These are phyloP conservation scores for Sclerotiophoma versabilis DNA, from an alignment of 2,329 filamentous ascomycete species.

Conservation along the genomic window DNA sequence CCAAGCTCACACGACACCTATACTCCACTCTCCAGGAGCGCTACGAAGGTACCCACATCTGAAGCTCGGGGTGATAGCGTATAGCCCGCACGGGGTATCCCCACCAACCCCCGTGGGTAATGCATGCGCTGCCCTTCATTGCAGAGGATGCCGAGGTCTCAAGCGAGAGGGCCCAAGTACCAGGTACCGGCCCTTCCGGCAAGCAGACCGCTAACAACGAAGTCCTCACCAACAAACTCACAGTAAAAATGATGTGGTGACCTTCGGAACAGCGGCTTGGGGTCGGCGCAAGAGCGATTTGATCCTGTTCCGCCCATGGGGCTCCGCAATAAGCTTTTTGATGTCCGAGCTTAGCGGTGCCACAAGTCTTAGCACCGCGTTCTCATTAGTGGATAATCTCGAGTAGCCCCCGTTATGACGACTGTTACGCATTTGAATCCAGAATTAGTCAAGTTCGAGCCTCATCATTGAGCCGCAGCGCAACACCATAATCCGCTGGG, in stretches of 20 bases:
- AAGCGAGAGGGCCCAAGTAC: slow-evolving; percentile 8
- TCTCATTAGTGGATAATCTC: slow-evolving; percentile 24
- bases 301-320: slow-evolving; percentile 24
- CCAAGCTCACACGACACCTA: not conserved
- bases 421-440: not conserved
- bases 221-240: slow-evolving; percentile 7
- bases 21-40: slow-evolving; percentile 1
- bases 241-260: slow-evolving; percentile 5
- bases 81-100: slow-evolving; percentile 3
- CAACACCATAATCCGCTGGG: slow-evolving; percentile 3
- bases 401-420: slow-evolving; percentile 1
- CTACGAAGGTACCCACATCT: slow-evolving; percentile 5
- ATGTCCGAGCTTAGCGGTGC: slow-evolving; percentile 15
- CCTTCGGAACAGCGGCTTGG: not conserved
- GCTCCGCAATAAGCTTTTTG: slow-evolving; percentile 29
- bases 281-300: slow-evolving; percentile 13
- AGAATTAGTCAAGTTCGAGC: slow-evolving; percentile 4
- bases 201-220: not conserved
- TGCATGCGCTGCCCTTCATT: slow-evolving; percentile 2
- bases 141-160: slow-evolving; percentile 4
- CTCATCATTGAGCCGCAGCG: slow-evolving; percentile 17
- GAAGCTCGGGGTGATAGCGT: slow-evolving; percentile 7
- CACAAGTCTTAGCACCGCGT: slow-evolving; percentile 13
- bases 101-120: slow-evolving; percentile 11
- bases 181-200: slow-evolving; percentile 17